phyloP scores from a whole-genome alignment of 2,329 filamentous ascomycete genomes.

The Colletotrichum agaves region DNA sequence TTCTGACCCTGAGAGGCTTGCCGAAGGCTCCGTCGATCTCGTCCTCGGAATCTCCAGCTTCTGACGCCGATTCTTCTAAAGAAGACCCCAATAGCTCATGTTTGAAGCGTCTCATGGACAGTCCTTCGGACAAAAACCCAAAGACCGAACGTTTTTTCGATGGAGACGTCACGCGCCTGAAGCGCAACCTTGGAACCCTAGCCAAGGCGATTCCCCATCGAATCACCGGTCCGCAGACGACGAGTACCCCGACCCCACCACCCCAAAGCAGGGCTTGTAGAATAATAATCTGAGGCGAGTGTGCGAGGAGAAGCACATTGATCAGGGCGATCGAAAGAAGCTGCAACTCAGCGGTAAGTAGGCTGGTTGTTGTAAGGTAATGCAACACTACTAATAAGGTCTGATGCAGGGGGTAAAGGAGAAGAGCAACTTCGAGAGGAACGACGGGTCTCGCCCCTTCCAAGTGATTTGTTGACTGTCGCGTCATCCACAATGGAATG shows the following conservation, averaged over 20 bases:
- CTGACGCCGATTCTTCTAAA: conserved; percentile 46
- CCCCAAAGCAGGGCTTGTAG: conserved; percentile 87
- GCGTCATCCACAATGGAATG: conserved; percentile 64
- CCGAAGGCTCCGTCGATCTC: conserved; percentile 36
- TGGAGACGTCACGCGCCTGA: conserved; percentile 65
- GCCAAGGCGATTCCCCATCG: conserved; percentile 87
- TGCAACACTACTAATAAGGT: conserved; percentile 78
- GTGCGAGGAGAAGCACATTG: conserved; percentile 80
- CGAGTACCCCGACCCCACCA: conserved; percentile 80
- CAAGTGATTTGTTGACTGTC: conserved; percentile 19
- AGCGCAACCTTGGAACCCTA: conserved; percentile 90
- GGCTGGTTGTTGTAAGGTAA: conserved; percentile 87
- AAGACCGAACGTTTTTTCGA: conserved; percentile 50
- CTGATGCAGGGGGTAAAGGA: conserved; percentile 87
- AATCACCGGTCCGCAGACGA: conserved; percentile 79
- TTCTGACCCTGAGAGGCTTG: conserved; percentile 42
- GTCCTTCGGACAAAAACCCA: conserved; percentile 52
- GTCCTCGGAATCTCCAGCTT: conserved; percentile 45
- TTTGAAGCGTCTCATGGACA: conserved; percentile 61
- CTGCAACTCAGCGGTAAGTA: conserved; percentile 88
- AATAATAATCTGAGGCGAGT: conserved; percentile 85
- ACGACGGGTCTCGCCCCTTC: conserved; percentile 46
- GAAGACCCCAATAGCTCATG: conserved; percentile 48
- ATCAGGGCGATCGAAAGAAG: conserved; percentile 85
- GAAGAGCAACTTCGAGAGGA: conserved; percentile 66